Evolutionary conservation across 2,329 filamentous ascomycete species (phyloP), one percentile per base, ranked within the genome.

Genomic region (Aspergillus pseudoviridinutans): DNA sequence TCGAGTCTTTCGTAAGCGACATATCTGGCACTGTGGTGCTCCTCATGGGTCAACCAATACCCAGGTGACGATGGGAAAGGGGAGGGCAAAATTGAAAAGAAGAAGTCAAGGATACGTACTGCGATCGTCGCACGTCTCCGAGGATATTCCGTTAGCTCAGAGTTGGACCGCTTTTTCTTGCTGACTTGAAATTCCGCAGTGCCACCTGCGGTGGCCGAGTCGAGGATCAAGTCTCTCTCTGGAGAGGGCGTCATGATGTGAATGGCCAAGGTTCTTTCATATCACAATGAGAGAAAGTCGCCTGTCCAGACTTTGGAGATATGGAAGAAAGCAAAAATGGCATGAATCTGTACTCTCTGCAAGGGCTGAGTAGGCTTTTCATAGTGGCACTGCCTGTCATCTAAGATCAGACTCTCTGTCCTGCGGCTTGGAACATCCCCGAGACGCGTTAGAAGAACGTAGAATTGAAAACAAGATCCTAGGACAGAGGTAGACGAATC

Each of bases 1-100:
- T 61, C 89, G 83, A 58, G 88, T 91, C 70, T 92, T 92, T 65
- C 89, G 83, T 38, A 89, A 90, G 20, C 89, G 87, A 69, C 89
- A 92, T 57, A 92, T 89, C 70, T 92, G 89, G 73, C 89, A 92
- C 88, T 91, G 55, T 54, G 49, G 66, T 24, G 12, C 38, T 20
- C 38, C 28, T 52, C 51, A 54, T 42, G 38, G 42, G 28, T 58
- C 35, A 46, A 49, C 42, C 42, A 46, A 47, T 14, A 59, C 41
- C 35, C 20, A 35, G 66, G 58, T 53, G n/a, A 46, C 49, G 51
- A 9, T 12, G 22, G 20, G 49, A 44, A 54, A n/a, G 51, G 41
- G 50, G 60, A 46, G 24, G 50, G 58, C 24, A 29, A 7, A 35
- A 54, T 20, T 25, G 20, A 38, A 28, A 17, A 51, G 20, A 58